Evolutionary conservation across 2,329 filamentous ascomycete species (phyloP).

Genomic region (Hypoxylon sp.): DNA sequence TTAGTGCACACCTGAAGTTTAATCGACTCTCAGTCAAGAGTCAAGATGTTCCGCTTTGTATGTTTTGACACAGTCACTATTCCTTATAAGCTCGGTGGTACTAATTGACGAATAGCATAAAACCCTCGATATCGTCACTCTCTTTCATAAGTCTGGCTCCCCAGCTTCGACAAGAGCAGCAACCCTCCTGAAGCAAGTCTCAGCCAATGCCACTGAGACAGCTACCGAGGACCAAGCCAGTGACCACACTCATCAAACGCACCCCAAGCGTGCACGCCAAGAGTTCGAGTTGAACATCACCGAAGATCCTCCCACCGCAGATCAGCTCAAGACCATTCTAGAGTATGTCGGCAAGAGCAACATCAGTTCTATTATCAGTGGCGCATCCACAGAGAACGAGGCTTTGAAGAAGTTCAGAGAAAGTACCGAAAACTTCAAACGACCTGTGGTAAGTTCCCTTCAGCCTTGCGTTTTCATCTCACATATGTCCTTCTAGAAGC

Average conservation of each 20-base stretch:
- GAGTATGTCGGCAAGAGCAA: slow-evolving; percentile 77
- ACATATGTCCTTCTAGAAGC: slow-evolving; percentile 16
- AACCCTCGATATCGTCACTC: slow-evolving; percentile 88
- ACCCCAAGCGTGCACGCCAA: slow-evolving; percentile 57
- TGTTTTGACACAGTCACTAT: too few relatives aligned
- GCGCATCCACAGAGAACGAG: slow-evolving; percentile 77
- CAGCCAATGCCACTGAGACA: slow-evolving; percentile 71
- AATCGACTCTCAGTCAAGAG: background rate
- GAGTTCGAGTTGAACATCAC: slow-evolving; percentile 90
- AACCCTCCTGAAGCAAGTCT: slow-evolving; percentile 81
- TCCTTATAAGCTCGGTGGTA: too few relatives aligned
- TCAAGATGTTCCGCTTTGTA: slow-evolving; percentile 59
- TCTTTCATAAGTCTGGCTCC: slow-evolving; percentile 87
- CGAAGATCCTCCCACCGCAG: slow-evolving; percentile 79
- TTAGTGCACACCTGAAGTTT: background rate
- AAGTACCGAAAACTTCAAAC: slow-evolving; percentile 71
- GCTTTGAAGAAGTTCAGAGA: slow-evolving; percentile 82
- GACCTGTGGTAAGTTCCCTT: slow-evolving; percentile 72
- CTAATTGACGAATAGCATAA: slow-evolving; percentile 72
- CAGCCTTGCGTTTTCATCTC: background rate
- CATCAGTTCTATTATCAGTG: slow-evolving; percentile 71
- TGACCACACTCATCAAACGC: slow-evolving; percentile 68
- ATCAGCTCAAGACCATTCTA: slow-evolving; percentile 84
- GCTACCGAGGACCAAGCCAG: slow-evolving; percentile 80
- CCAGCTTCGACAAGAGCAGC: slow-evolving; percentile 77